These are phyloP conservation scores for Solanum chiquidenum DNA, from an alignment of 257 asterid genomes.

Conservation along the genomic window DNA sequence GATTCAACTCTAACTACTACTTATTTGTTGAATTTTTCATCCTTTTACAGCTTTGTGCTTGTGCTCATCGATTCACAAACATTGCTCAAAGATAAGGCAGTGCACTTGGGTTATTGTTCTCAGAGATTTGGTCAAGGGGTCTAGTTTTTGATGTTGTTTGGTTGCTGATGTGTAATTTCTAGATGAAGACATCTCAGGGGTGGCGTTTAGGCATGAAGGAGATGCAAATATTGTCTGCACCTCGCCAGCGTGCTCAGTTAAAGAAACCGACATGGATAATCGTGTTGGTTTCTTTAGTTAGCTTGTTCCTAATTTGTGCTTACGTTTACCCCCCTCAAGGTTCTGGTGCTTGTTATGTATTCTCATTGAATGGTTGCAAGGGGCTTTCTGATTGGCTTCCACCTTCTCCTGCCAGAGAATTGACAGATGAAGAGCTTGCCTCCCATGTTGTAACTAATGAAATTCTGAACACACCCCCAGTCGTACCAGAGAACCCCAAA, in stretches of 20 bases:
- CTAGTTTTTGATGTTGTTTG: neutral
- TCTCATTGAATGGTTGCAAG: constrained; percentile 76
- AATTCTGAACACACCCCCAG: constrained; percentile 50
- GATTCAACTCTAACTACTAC: neutral
- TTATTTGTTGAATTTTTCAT: neutral
- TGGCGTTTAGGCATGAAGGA: constrained; percentile 90
- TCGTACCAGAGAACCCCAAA: constrained; percentile 43
- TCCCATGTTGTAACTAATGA: constrained; percentile 84
- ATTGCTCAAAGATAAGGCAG: neutral
- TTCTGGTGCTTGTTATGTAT: constrained; percentile 76
- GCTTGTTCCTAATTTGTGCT: constrained; percentile 80
- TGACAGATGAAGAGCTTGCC: constrained; percentile 79
- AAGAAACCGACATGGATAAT: constrained; percentile 96
- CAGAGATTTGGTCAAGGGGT: neutral
- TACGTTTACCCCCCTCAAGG: constrained; percentile 82
- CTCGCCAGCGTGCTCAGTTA: constrained; percentile 78
- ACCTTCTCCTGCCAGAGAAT: constrained; percentile 64
- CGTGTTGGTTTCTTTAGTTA: constrained; percentile 70
- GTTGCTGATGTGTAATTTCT: constrained; percentile 40
- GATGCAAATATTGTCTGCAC: constrained; percentile 57
- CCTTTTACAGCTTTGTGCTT: neutral
- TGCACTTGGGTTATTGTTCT: neutral
- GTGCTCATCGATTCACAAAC: neutral
- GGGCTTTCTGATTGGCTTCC: constrained; percentile 74
- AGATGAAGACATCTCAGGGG: constrained; percentile 78